A percentile compares a stretch with the other conserved stretches of the same genome.
These are phyloP conservation scores for Chlorella sorokiniana DNA, from an alignment of 139 green algal genomes.

Conservation along the genomic window DNA sequence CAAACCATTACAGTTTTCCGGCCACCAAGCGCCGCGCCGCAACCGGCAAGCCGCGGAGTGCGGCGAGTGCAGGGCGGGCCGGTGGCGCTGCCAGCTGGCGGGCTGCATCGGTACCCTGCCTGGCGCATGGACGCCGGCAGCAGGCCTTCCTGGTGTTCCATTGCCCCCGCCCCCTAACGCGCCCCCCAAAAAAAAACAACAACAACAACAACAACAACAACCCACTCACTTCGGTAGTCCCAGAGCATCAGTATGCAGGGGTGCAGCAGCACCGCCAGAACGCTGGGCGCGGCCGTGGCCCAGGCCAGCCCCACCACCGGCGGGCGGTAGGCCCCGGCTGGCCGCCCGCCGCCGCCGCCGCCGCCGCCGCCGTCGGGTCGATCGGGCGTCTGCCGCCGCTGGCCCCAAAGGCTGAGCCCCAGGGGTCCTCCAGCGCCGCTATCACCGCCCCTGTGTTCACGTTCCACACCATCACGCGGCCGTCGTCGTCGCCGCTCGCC, in stretches of 20 bases:
- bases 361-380: constrained; percentile 21
- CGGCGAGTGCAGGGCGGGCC: too few species aligned
- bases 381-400: not conserved
- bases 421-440: constrained; percentile 58
- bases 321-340: not conserved
- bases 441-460: constrained; percentile 53
- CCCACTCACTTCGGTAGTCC: constrained; percentile 63
- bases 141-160: too few species aligned
- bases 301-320: constrained; percentile 61
- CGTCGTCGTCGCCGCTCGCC: constrained; percentile 75
- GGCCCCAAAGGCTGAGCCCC: constrained; percentile 4
- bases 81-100: too few species aligned
- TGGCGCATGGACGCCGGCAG: too few species aligned
- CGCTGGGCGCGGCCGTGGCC: constrained; percentile 50
- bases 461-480: constrained; percentile 80
- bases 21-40: too few species aligned
- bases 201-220: too few species aligned
- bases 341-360: not conserved
- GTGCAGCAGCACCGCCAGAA: constrained; percentile 75
- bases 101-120: too few species aligned
- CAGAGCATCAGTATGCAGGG: constrained; percentile 74
- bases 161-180: too few species aligned
- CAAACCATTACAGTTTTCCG: too few species aligned
- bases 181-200: too few species aligned
- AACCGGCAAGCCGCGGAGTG: too few species aligned